phyloP scores from a whole-genome alignment of 1,139 yeast genomes.

The Pichia sp. region DNA sequence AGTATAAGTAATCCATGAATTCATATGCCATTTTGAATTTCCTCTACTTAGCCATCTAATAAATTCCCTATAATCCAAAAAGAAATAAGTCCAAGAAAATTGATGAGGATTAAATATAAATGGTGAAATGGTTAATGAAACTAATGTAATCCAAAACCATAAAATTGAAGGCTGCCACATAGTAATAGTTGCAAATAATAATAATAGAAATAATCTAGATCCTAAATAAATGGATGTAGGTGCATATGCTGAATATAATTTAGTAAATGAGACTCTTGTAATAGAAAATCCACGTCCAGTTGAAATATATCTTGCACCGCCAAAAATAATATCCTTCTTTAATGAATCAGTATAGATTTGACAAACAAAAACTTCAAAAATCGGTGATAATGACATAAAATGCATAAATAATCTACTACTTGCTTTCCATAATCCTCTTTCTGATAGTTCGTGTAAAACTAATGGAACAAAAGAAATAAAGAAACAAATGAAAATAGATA shows the following conservation, averaged over 20 bases:
- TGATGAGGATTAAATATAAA: constrained; percentile 84
- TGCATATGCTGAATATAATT: constrained; percentile 60
- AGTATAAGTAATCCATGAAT: constrained; percentile 59
- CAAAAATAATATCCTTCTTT: constrained; percentile 62
- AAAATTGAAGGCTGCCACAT: constrained; percentile 73
- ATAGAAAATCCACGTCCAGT: constrained; percentile 88
- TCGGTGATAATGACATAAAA: constrained; percentile 66
- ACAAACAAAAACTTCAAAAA: constrained; percentile 84
- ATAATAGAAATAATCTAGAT: constrained; percentile 45
- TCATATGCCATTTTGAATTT: constrained; percentile 41
- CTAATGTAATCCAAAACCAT: constrained; percentile 79
- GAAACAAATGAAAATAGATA: constrained; percentile 78
- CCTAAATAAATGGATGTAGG: constrained; percentile 64
- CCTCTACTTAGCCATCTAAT: constrained; percentile 68
- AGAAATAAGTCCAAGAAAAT: constrained; percentile 61
- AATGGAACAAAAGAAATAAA: constrained; percentile 79
- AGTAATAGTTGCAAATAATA: constrained; percentile 58
- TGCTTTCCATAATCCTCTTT: constrained; percentile 67
- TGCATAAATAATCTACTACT: constrained; percentile 55
- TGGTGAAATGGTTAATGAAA: constrained; percentile 72
- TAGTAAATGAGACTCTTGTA: constrained; percentile 52
- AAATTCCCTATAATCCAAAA: constrained; percentile 62
- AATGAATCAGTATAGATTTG: constrained; percentile 74
- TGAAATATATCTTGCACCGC: constrained; percentile 78
- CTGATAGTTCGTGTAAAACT: constrained; percentile 71